Conservation (phyloP, 2,329 filamentous ascomycete genomes). For the Beauveria australis region DNA sequence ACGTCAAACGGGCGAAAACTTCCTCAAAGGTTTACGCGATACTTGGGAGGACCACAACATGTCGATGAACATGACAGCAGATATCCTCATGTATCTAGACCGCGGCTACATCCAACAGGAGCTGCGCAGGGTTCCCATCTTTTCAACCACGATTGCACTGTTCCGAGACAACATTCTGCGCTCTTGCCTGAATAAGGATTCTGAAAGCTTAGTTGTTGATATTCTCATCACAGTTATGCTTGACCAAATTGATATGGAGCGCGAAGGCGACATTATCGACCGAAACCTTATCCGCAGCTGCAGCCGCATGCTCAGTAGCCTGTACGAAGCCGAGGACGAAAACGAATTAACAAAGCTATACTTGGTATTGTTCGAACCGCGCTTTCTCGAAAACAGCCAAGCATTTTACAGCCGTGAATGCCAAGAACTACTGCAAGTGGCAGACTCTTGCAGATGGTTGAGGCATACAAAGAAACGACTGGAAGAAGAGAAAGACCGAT, state of each 20-base stretch:
- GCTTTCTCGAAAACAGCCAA: conserved; percentile 63
- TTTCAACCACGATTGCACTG: conserved; percentile 73
- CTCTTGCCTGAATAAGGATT: conserved; percentile 40
- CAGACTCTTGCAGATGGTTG: conserved; percentile 76
- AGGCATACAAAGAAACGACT: conserved; percentile 66
- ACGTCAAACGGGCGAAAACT: conserved; percentile 71
- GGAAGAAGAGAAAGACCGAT: conserved; percentile 73
- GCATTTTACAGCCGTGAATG: conserved; percentile 72
- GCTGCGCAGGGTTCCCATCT: conserved; percentile 65
- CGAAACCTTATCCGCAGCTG: conserved; percentile 73
- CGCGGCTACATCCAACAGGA: conserved; percentile 67
- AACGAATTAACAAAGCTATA: conserved; percentile 76
- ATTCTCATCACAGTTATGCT: conserved; percentile 76
- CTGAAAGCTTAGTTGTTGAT: conserved; percentile 52
- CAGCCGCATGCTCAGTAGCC: conserved; percentile 78
- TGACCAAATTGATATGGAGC: conserved; percentile 87
- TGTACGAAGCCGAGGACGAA: conserved; percentile 77
- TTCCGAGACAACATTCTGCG: conserved; percentile 82
- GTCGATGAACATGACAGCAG: conserved; percentile 93
- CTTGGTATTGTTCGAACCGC: conserved; percentile 69
- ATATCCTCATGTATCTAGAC: conserved; percentile 97
- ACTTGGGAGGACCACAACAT: conserved; percentile 86
- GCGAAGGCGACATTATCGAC: conserved; percentile 83
- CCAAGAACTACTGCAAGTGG: conserved; percentile 62
- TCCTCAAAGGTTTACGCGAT: conserved; percentile 65